A percentile compares a stretch with the other conserved stretches of the same genome.
These are phyloP conservation scores for Apophysomyces sp. DNA, from an alignment of 371 early-diverging fungal genomes.

Conservation along the genomic window DNA sequence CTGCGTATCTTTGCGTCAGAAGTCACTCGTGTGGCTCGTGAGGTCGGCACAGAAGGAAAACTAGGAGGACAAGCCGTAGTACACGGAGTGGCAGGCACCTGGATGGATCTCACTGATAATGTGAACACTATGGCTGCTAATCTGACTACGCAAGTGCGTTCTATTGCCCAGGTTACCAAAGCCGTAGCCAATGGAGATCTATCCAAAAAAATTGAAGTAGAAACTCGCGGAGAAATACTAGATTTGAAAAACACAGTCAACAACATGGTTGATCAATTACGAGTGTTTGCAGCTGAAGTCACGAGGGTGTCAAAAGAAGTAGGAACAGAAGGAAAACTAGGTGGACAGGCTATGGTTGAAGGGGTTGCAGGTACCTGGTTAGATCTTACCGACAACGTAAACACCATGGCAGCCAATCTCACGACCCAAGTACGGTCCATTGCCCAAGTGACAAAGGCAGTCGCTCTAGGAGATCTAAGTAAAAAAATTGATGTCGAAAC, in stretches of 20 bases:
- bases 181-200: constrained; percentile 42
- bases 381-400: constrained; percentile 24
- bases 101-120: constrained; percentile 44
- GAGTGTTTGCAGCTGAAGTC: constrained; percentile 21
- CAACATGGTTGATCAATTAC: constrained; percentile 34
- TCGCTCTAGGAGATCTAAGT: constrained; percentile 12
- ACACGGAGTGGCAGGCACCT: constrained; percentile 33
- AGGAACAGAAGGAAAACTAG: constrained; percentile 28
- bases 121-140: constrained; percentile 42
- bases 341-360: constrained; percentile 16
- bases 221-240: constrained; percentile 38
- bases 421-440: constrained; percentile 31
- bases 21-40: constrained; percentile 30
- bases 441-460: constrained; percentile 40
- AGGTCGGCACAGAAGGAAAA: constrained; percentile 34
- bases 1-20: constrained; percentile 13
- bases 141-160: constrained; percentile 41
- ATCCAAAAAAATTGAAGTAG: constrained; percentile 29
- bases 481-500: constrained; percentile 5
- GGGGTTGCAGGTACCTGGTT: constrained; percentile 34
- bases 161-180: constrained; percentile 37
- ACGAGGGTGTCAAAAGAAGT: constrained; percentile 40
- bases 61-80: constrained; percentile 37
- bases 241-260: constrained; percentile 47
- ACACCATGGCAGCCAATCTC: constrained; percentile 23